These are phyloP conservation scores for Cercophora sp. DNA, from an alignment of 495 filamentous ascomycete genomes.

Conservation along the genomic window DNA sequence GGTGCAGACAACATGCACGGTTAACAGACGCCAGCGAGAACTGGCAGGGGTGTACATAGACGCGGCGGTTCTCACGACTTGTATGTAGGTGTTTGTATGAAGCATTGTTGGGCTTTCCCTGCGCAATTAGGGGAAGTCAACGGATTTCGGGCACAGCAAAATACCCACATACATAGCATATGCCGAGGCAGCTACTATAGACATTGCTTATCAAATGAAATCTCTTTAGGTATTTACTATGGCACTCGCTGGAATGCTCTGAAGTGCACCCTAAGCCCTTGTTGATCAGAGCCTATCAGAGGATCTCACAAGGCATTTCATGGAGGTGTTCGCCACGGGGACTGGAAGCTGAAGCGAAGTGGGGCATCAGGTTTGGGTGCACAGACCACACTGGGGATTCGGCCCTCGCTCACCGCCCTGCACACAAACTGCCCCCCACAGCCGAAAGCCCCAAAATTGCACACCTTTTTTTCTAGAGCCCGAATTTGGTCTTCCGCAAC, in stretches of 20 bases:
- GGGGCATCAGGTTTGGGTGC: neutral
- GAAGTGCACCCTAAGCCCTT: too few relatives aligned
- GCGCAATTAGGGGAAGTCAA: too few relatives aligned
- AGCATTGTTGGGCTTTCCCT: too few relatives aligned
- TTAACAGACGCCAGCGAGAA: too few relatives aligned
- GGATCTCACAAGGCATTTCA: too few relatives aligned
- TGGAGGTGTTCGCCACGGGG: neutral
- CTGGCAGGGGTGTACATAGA: constrained; percentile 10
- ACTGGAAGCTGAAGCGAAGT: neutral
- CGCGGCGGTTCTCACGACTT: constrained; percentile 1
- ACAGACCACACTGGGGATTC: constrained; percentile 2
- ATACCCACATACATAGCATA: constrained; percentile 7
- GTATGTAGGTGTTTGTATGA: constrained; percentile 7
- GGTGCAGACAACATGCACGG: too few relatives aligned
- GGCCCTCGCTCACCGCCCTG: constrained; percentile 39
- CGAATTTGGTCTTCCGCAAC: constrained; percentile 28
- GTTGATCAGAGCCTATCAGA: too few relatives aligned
- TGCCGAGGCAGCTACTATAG: too few relatives aligned
- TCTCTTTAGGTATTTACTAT: too few relatives aligned
- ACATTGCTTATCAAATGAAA: too few relatives aligned
- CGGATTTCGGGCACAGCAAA: too few relatives aligned
- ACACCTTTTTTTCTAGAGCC: constrained; percentile 13
- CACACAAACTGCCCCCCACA: constrained; percentile 33
- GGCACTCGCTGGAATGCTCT: too few relatives aligned
- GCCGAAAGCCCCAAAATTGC: constrained; percentile 13